Evolutionary conservation across 441 rosid species (phyloP).

Genomic region (Populus hybrid): DNA sequence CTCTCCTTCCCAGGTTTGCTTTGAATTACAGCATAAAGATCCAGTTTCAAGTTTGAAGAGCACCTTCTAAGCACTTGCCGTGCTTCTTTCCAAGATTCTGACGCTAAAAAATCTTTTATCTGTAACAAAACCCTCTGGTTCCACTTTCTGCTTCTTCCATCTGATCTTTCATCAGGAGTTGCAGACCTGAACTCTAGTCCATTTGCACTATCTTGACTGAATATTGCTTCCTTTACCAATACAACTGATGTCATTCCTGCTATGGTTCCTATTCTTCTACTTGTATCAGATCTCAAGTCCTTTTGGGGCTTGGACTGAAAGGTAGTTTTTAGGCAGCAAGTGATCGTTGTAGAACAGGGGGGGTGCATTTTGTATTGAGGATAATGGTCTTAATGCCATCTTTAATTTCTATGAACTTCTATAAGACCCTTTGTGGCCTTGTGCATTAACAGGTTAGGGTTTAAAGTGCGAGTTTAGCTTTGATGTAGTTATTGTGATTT

Average conservation of each 20-base stretch:
- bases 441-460: too few species aligned
- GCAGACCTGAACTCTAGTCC: conserved; percentile 33
- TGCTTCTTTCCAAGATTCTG: conserved; percentile 52
- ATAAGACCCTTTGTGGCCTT: too few species aligned
- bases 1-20: conserved; percentile 51
- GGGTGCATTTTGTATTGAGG: background rate
- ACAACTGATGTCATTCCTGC: conserved; percentile 19
- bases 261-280: conserved; percentile 20
- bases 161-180: conserved; percentile 33
- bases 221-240: conserved; percentile 11
- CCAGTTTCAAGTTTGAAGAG: conserved; percentile 59
- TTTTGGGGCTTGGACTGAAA: conserved; percentile 7
- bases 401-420: background rate
- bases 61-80: conserved; percentile 28
- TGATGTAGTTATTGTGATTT: too few species aligned
- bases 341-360: background rate
- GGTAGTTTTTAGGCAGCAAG: background rate
- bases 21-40: conserved; percentile 59
- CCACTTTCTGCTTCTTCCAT: conserved; percentile 41
- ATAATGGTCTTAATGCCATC: conserved; percentile 21
- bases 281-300: background rate
- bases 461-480: too few species aligned
- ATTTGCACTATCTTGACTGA: conserved; percentile 4
- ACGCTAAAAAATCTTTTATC: conserved; percentile 21
- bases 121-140: conserved; percentile 23